Evolutionary conservation across 805 yeast species (phyloP), one percentile per base, ranked within the genome.

Genomic region (Barnettozyma californica): DNA sequence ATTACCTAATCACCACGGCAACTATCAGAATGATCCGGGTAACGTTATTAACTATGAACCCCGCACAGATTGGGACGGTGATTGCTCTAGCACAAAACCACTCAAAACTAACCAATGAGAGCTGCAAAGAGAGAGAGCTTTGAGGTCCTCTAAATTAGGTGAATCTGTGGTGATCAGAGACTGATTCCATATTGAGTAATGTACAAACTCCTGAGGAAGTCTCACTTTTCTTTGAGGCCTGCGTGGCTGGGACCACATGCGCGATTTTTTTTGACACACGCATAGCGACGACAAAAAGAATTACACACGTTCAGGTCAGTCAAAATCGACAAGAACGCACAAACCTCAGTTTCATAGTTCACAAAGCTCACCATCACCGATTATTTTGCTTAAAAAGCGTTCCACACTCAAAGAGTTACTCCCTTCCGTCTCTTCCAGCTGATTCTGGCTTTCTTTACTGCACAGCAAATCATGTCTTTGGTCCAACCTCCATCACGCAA

Each of bases 401-500:
- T 13, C 9, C 14, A 20, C 34, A 21, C n/a, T 27, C 43, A 25
- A 29, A 29, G 33, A 29, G 33, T 9, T 29, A 27, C 4, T 11
- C 31, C 11, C 33, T 11, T 29, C 14, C 16, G 33, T 3, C 33
- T 29, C 33, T 29, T 13, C 33, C 16, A 26, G 16, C 34, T 26
- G 31, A 23, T 14, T 27, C 29, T 23, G n/a, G 27, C 33, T 35
- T 11, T n/a, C 34, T 16, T 29, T 16, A 27, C 23, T 14, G 25
- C 23, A 20, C 11, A 25, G 16, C 35, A 18, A 21, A 23, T 14
- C 33, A 54, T 56, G 59, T 52, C 56, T 10, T 31, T 67, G 59
- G 59, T 67, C 31, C 64, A 49, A 35, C 49, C 45, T 10, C 51
- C 66, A 23, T 57, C 58, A 19, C 55, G 75, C 45, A 70, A 70